Evolutionary conservation across 2,329 filamentous ascomycete species (phyloP).

Genomic region (Acephala macrosclerotiorum): DNA sequence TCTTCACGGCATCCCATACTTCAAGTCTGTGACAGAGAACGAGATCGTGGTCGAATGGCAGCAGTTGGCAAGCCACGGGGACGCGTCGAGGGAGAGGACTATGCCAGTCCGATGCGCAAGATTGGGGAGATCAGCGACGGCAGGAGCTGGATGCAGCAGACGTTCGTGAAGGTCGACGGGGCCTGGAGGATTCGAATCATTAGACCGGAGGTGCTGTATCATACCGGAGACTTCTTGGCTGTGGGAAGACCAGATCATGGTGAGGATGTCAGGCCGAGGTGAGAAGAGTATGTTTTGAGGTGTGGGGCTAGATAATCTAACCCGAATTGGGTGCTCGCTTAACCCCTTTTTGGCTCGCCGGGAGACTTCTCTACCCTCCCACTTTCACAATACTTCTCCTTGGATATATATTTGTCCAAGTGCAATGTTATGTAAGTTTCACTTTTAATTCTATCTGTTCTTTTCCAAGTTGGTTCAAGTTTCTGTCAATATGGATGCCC

Average conservation of each 20-base stretch:
- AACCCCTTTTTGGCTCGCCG: conserved; percentile 11
- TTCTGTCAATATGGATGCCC: conserved; percentile 14
- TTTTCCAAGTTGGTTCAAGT: neutral
- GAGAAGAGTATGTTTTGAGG: neutral
- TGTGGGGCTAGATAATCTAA: neutral
- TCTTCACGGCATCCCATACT: conserved; percentile 37
- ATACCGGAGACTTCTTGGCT: conserved; percentile 30
- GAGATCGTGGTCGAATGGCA: conserved; percentile 41
- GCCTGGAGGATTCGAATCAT: conserved; percentile 30
- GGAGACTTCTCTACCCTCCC: neutral
- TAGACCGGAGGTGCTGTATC: conserved; percentile 33
- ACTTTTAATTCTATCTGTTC: neutral
- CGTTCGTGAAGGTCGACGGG: conserved; percentile 29
- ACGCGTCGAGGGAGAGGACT: conserved; percentile 31
- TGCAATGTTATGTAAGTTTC: neutral
- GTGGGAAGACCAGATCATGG: conserved; percentile 30
- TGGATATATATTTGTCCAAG: neutral
- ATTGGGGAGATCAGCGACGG: conserved; percentile 32
- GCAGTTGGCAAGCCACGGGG: conserved; percentile 39
- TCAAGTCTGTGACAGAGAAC: conserved; percentile 33
- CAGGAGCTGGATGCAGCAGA: conserved; percentile 34
- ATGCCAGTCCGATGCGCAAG: conserved; percentile 29
- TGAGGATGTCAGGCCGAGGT: conserved; percentile 1
- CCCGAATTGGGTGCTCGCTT: neutral
- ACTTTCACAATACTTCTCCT: neutral